phyloP scores from a whole-genome alignment of 805 yeast genomes.

The Maudiozyma serrabonitensis region DNA sequence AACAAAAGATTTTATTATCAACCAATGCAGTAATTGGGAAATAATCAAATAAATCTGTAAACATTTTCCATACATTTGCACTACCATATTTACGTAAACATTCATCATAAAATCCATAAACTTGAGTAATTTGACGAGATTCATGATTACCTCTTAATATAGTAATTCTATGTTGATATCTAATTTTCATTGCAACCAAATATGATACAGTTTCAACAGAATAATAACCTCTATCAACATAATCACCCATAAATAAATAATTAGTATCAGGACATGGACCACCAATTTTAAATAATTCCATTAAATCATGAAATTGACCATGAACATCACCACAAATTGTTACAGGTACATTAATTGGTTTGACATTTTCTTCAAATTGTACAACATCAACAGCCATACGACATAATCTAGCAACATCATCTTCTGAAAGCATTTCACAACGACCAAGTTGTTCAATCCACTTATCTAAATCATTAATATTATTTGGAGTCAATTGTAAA shows the following conservation, averaged over 20 bases:
- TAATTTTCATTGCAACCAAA: conserved; percentile 81
- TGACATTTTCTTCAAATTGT: conserved; percentile 88
- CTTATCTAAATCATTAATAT: conserved; percentile 63
- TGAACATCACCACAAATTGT: conserved; percentile 97
- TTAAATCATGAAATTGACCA: conserved; percentile 91
- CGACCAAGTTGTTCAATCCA: conserved; percentile 76
- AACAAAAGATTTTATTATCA: conserved; percentile 81
- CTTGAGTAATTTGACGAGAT: conserved; percentile 92
- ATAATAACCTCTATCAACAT: conserved; percentile 73
- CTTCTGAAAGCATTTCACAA: conserved; percentile 76
- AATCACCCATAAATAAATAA: conserved; percentile 84
- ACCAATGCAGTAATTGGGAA: conserved; percentile 90
- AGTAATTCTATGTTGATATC: conserved; percentile 86
- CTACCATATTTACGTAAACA: conserved; percentile 87
- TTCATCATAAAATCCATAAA: conserved; percentile 92
- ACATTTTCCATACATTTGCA: conserved; percentile 88
- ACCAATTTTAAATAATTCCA: conserved; percentile 88
- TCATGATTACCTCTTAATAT: conserved; percentile 92
- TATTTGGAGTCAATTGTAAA: conserved; percentile 33
- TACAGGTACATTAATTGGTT: conserved; percentile 91
- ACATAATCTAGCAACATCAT: conserved; percentile 69
- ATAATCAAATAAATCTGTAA: conserved; percentile 85
- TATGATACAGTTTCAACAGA: conserved; percentile 88
- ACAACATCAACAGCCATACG: conserved; percentile 86
- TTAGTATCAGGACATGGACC: conserved; percentile 91